Evolutionary conservation across 805 yeast genomes (phyloP), one percentile per base, ranked within the genome.

Genomic region (Schwanniomyces polymorphus): DNA sequence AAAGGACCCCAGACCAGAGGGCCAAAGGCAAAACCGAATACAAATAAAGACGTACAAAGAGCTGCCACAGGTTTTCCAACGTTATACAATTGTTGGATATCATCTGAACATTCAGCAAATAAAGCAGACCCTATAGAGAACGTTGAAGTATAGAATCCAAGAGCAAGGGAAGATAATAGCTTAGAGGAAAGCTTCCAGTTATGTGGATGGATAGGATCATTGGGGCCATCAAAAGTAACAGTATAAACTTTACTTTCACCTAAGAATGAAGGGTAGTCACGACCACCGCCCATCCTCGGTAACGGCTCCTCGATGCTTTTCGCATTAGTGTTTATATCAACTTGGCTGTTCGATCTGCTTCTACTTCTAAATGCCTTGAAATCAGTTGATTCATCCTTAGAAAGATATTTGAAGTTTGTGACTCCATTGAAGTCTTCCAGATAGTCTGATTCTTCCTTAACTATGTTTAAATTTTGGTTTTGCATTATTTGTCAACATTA

Each of bases 1-100:
- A 61, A 47, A 7, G 67, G 67, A 39, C 67, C 97, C 90, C 94
- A 91, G 29, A 89, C 59, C 43, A 91, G 73, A 3, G 98, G 98
- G 14, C 97, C 97, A 0, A 89, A 78, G 1, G 97, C 97, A 67
- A 91, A 92, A 10, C 97, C 98, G 37, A 90, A 65, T n/a, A 91
- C 97, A 58, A 81, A 91, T 23, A 91, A 47, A 1, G 97, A 83
- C 8, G 90, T 78, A 46, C 89, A 87, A 41, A 92, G 74, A 17
- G 88, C 78, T 10, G 86, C 85, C n/a, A 84, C 91, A 10, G 82
- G 86, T 5, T 59, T 51, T 35, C 87, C 85, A 40, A 91, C 82
- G 48, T 79, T 64, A 41, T 66, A 91, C 33, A 75, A 65, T 42
- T 54, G 68, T 52, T 78, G 63, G 27, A 90, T 57, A 18, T 65